phyloP scores from a whole-genome alignment of 805 yeast species.

The Candida arabinofermentans region DNA sequence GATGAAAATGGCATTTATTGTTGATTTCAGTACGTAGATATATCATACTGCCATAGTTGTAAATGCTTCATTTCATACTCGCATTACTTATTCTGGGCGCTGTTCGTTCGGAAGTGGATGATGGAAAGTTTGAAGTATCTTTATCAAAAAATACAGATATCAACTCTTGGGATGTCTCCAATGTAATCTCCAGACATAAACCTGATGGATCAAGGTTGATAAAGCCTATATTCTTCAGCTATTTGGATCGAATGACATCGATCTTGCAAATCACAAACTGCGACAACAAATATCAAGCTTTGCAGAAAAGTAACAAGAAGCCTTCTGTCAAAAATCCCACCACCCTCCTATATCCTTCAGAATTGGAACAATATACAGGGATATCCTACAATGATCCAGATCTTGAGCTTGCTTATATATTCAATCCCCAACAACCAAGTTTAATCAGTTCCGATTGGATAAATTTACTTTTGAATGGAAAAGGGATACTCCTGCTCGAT shows the following conservation, averaged over 20 bases:
- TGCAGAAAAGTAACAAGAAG: conserved; percentile 4
- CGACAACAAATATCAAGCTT: conserved; percentile 15
- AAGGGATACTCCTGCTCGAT: conserved; percentile 16
- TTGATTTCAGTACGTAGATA: no score
- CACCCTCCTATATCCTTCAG: conserved; percentile 8
- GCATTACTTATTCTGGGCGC: no score
- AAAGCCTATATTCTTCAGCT: conserved; percentile 6
- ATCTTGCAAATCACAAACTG: conserved; percentile 18
- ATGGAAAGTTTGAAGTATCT: no score
- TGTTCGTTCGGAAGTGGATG: no score
- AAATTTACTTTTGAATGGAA: conserved; percentile 15
- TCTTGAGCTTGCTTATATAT: conserved; percentile 8
- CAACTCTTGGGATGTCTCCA: conserved; percentile 14
- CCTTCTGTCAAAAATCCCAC: background rate
- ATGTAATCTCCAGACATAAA: conserved; percentile 15
- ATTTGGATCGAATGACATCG: conserved; percentile 16
- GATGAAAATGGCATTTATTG: no score
- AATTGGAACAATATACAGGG: conserved; percentile 10
- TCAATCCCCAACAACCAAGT: conserved; percentile 13
- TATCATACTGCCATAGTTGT: no score
- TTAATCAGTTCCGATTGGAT: conserved; percentile 14
- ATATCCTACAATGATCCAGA: conserved; percentile 10
- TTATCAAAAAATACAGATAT: no score
- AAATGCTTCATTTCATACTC: no score
- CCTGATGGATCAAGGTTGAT: conserved; percentile 12